These are phyloP conservation scores for Fusarium dimerum DNA, from an alignment of 2,329 filamentous ascomycete genomes.

Conservation along the genomic window DNA sequence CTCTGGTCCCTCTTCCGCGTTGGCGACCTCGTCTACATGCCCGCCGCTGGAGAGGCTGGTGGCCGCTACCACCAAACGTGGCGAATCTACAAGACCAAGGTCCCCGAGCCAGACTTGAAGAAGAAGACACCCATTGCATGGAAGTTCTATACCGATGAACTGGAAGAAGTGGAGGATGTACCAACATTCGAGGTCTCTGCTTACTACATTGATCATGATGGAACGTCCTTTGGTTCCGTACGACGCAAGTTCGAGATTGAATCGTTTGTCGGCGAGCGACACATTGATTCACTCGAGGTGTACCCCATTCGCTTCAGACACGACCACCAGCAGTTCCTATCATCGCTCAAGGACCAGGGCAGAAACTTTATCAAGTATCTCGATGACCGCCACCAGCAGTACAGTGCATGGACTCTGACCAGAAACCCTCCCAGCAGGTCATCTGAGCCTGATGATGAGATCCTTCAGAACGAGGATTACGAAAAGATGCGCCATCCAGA, in stretches of 20 bases:
- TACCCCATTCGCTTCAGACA: slow-evolving; percentile 42
- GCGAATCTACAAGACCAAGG: slow-evolving; percentile 37
- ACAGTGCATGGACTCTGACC: slow-evolving; percentile 45
- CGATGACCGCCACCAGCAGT: slow-evolving; percentile 39
- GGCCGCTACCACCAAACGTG: slow-evolving; percentile 42
- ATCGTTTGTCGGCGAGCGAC: slow-evolving; percentile 39
- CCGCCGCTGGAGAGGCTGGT: slow-evolving; percentile 34
- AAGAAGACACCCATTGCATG: slow-evolving; percentile 31
- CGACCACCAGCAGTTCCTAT: slow-evolving; percentile 37
- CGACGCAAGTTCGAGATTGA: slow-evolving; percentile 39
- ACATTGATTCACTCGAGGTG: slow-evolving; percentile 39
- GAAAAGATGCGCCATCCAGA: slow-evolving; percentile 40
- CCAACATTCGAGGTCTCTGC: slow-evolving; percentile 37
- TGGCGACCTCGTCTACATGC: slow-evolving; percentile 44
- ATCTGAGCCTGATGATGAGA: slow-evolving; percentile 33
- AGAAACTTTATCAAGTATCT: slow-evolving; percentile 35
- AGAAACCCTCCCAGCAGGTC: slow-evolving; percentile 36
- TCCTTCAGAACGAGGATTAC: slow-evolving; percentile 33
- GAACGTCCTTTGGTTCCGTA: slow-evolving; percentile 39
- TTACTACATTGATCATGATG: slow-evolving; percentile 47
- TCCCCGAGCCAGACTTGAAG: slow-evolving; percentile 32
- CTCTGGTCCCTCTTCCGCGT: slow-evolving; percentile 44
- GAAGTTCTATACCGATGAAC: slow-evolving; percentile 39
- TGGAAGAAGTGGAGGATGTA: slow-evolving; percentile 30
- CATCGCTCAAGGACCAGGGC: slow-evolving; percentile 35